Conservation (phyloP, 345 rosid genomes). For the Sonneratia caseolaris region DNA sequence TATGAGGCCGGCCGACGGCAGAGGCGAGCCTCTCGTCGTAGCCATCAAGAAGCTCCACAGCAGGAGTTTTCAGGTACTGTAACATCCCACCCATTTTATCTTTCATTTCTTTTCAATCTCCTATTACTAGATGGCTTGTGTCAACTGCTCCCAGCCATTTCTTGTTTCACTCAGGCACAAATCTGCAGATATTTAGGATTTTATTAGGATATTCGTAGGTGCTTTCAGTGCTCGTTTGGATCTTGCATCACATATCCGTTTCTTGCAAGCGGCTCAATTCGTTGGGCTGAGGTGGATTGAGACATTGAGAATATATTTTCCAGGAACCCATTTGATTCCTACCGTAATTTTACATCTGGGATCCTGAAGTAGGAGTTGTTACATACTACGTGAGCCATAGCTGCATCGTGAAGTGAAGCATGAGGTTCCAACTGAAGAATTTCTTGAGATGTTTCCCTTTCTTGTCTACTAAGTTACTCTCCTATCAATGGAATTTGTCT, state of each 20-base stretch:
- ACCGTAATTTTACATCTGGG: too few relatives aligned
- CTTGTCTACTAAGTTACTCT: not conserved
- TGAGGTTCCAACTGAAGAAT: not conserved
- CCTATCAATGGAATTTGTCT: not conserved
- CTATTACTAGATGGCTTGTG: not conserved
- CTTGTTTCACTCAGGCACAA: not conserved
- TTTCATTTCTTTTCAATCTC: not conserved
- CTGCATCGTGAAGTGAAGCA: not conserved
- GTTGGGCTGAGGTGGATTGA: not conserved
- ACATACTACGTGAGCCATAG: not conserved
- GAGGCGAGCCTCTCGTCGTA: slow-evolving; percentile 33
- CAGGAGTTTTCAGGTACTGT: slow-evolving; percentile 62
- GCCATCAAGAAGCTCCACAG: slow-evolving; percentile 85
- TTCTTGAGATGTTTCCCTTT: not conserved
- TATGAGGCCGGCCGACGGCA: slow-evolving; percentile 23
- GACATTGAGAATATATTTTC: too few relatives aligned
- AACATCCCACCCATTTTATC: not conserved
- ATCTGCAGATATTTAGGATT: not conserved
- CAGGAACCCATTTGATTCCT: not conserved
- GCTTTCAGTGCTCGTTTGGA: not conserved
- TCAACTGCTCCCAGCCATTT: not conserved
- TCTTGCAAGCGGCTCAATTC: too few relatives aligned
- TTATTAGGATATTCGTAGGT: not conserved
- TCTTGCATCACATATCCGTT: too few relatives aligned
- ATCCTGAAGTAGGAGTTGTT: too few relatives aligned